Percentiles rank a stretch among this genome's conserved stretches.
Conservation (phyloP, 2,329 filamentous ascomycete genomes). For the Alternaria tenuissima region DNA sequence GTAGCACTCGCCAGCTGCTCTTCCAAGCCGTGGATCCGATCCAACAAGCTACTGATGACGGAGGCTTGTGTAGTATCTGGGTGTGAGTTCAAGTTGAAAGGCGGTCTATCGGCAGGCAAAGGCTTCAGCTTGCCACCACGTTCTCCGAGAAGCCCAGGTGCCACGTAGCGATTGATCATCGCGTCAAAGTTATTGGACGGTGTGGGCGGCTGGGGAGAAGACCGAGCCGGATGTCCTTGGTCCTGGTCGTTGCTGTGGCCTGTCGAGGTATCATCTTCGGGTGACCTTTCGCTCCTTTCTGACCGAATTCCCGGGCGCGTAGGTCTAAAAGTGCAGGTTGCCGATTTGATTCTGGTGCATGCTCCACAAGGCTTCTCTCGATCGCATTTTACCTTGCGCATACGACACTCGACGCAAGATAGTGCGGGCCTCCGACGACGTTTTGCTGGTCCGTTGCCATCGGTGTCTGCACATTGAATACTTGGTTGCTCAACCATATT, state of each 20-base stretch:
- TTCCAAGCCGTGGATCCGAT: constrained; percentile 14
- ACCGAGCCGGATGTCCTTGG: not conserved
- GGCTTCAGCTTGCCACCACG: constrained; percentile 11
- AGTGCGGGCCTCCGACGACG: constrained; percentile 37
- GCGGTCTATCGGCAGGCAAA: constrained; percentile 6
- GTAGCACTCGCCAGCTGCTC: constrained; percentile 3
- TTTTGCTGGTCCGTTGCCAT: constrained; percentile 31
- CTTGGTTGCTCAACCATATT: constrained; percentile 18
- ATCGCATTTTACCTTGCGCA: constrained; percentile 41
- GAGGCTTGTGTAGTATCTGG: not conserved
- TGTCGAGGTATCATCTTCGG: not conserved
- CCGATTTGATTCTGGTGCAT: constrained; percentile 19
- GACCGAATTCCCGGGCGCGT: constrained; percentile 12
- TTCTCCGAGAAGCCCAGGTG: constrained; percentile 23
- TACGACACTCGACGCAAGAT: constrained; percentile 41
- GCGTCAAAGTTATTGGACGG: constrained; percentile 21
- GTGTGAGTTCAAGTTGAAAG: constrained; percentile 5
- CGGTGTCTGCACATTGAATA: constrained; percentile 19
- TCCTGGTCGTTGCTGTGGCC: not conserved
- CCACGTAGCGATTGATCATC: constrained; percentile 25
- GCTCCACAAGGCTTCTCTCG: constrained; percentile 32
- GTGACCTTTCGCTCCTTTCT: not conserved
- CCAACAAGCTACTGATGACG: constrained; percentile 11
- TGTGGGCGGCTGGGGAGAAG: not conserved
- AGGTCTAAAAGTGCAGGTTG: constrained; percentile 38